These are phyloP conservation scores for Ensete ventricosum DNA, from an alignment of 176 grass and related monocot species.

Conservation along the genomic window DNA sequence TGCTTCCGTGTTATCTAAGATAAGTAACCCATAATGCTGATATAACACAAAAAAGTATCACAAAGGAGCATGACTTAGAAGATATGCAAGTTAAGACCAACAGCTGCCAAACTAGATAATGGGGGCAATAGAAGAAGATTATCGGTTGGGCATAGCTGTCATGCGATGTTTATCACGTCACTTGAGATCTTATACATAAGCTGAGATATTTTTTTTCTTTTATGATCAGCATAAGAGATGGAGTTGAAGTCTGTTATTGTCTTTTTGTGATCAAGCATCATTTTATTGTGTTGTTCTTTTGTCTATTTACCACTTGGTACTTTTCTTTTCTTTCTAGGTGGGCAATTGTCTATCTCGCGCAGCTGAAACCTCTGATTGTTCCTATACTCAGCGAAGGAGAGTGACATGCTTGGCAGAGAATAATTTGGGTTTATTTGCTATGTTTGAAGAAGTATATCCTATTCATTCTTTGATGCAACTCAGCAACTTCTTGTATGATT, in stretches of 20 bases:
- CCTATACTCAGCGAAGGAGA: conserved; percentile 25
- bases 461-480: not conserved
- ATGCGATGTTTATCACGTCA: no score
- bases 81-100: no score
- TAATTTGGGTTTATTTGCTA: not conserved
- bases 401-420: conserved; percentile 2
- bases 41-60: no score
- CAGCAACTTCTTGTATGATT: not conserved
- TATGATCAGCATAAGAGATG: not conserved
- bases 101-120: no score
- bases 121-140: no score
- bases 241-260: not conserved
- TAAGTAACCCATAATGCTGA: no score
- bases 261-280: not conserved
- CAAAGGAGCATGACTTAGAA: no score
- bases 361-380: conserved; percentile 29
- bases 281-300: not conserved
- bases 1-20: no score
- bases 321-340: conserved; percentile 18
- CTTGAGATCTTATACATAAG: no score
- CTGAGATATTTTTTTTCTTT: not conserved
- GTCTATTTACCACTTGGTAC: not conserved
- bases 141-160: no score
- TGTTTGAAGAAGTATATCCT: not conserved
- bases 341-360: conserved; percentile 28